Percentiles rank a stretch among this genome's conserved stretches.
These are phyloP conservation scores for Pezicula radicicola DNA, from an alignment of 2,329 filamentous ascomycete species.

Conservation along the genomic window DNA sequence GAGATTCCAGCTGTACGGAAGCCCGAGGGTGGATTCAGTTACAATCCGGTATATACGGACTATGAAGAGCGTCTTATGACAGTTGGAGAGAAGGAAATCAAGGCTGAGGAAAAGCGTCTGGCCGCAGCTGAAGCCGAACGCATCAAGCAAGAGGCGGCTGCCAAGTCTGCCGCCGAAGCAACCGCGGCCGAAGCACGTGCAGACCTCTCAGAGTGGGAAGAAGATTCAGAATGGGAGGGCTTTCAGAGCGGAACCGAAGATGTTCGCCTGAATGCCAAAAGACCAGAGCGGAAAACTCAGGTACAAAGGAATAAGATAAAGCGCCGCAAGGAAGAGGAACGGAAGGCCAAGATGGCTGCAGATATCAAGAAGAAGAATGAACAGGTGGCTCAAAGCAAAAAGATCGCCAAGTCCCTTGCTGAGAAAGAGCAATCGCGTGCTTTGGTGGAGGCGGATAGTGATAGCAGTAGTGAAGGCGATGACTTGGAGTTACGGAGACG, in stretches of 20 bases:
- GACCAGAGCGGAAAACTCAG: constrained; percentile 80
- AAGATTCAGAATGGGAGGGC: constrained; percentile 89
- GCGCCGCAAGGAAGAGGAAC: constrained; percentile 84
- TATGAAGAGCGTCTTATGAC: constrained; percentile 74
- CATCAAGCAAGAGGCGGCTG: constrained; percentile 64
- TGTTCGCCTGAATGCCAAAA: constrained; percentile 62
- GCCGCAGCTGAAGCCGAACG: constrained; percentile 64
- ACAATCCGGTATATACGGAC: constrained; percentile 86
- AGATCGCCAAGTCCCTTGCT: constrained; percentile 62
- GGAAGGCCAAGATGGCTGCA: constrained; percentile 69
- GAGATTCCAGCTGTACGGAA: constrained; percentile 72
- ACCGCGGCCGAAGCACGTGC: constrained; percentile 69
- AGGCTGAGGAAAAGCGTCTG: constrained; percentile 72
- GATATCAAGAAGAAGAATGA: constrained; percentile 70
- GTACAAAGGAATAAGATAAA: constrained; percentile 85
- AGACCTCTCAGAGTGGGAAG: constrained; percentile 70
- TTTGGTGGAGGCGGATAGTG: constrained; percentile 43
- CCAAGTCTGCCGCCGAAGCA: constrained; percentile 67
- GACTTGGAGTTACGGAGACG: constrained; percentile 65
- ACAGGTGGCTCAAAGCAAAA: constrained; percentile 69
- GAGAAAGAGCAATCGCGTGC: constrained; percentile 52
- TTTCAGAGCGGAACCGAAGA: constrained; percentile 80
- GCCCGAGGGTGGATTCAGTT: constrained; percentile 81
- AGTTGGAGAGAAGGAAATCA: constrained; percentile 77
- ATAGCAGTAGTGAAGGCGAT: constrained; percentile 53